Percentiles rank a stretch among this genome's conserved stretches.
Conservation (phyloP, 2,329 filamentous ascomycete species). For the Arthrinium phaeospermum region DNA sequence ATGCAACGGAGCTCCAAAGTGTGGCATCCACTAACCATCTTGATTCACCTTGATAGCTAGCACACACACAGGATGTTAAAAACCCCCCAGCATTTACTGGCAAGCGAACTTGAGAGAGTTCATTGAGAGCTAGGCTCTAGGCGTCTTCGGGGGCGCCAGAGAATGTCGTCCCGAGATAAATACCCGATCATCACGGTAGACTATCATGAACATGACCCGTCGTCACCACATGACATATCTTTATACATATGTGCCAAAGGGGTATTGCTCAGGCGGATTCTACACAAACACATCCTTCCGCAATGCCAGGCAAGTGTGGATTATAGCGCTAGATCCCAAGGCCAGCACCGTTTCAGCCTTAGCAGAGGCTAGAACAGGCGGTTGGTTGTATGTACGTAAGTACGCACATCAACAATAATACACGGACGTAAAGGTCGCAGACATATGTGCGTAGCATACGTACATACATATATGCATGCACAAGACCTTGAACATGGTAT, state of each 20-base stretch:
- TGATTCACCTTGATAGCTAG: not conserved
- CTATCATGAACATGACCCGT: not conserved
- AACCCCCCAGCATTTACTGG: not conserved
- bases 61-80: not conserved
- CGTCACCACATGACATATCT: too few relatives aligned
- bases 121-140: not conserved
- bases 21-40: constrained; percentile 1
- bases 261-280: not conserved
- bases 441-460: not conserved
- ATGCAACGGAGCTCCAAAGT: not conserved
- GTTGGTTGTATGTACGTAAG: constrained; percentile 21
- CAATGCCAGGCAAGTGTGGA: not conserved
- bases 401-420: not conserved
- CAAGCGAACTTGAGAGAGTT: not conserved
- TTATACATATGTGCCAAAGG: not conserved
- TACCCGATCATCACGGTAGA: not conserved
- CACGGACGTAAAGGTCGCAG: not conserved
- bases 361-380: constrained; percentile 5
- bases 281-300: not conserved
- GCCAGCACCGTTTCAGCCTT: constrained; percentile 10
- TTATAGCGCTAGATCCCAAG: not conserved
- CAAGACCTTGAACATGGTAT: not conserved
- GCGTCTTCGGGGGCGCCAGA: not conserved
- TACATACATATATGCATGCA: not conserved
- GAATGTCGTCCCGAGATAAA: not conserved